Conservation (phyloP, 768 basidiomycete species). For the Omphalotus guepiniiformis region DNA sequence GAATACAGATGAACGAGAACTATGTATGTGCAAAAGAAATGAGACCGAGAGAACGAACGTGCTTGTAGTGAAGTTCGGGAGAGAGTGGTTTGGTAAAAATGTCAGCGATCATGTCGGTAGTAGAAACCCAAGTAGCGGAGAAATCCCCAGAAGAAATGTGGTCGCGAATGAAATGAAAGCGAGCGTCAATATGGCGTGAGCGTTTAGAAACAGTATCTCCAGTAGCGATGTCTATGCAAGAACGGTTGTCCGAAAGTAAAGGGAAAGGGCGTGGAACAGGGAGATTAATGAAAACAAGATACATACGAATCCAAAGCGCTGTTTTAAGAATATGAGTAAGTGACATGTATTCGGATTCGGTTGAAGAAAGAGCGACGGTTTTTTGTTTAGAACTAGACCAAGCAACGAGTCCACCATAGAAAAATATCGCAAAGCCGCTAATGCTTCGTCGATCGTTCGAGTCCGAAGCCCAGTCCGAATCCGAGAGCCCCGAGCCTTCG, state of each 20-base stretch:
- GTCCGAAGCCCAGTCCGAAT: background rate
- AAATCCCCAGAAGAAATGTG: too few relatives aligned
- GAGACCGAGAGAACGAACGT: too few relatives aligned
- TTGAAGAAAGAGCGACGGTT: background rate
- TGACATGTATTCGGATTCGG: constrained; percentile 24
- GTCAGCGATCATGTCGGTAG: constrained; percentile 30
- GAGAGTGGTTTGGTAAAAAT: constrained; percentile 35
- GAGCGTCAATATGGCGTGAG: constrained; percentile 24
- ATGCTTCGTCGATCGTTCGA: background rate
- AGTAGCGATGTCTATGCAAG: constrained; percentile 21
- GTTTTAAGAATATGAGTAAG: constrained; percentile 18
- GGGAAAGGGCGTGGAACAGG: background rate
- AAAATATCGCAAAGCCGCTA: background rate
- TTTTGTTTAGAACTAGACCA: background rate
- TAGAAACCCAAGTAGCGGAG: constrained; percentile 20
- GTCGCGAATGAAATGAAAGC: constrained; percentile 24
- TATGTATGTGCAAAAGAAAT: too few relatives aligned
- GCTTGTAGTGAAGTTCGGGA: background rate
- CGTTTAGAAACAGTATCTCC: constrained; percentile 22
- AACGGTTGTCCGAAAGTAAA: constrained; percentile 22
- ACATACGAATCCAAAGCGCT: constrained; percentile 22
- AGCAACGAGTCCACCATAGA: too few relatives aligned
- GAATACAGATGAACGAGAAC: too few relatives aligned
- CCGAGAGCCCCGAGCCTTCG: background rate
- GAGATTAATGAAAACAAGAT: constrained; percentile 21